Conservation (phyloP, 176 grass and related monocot species). For the Lolium multiflorum region DNA sequence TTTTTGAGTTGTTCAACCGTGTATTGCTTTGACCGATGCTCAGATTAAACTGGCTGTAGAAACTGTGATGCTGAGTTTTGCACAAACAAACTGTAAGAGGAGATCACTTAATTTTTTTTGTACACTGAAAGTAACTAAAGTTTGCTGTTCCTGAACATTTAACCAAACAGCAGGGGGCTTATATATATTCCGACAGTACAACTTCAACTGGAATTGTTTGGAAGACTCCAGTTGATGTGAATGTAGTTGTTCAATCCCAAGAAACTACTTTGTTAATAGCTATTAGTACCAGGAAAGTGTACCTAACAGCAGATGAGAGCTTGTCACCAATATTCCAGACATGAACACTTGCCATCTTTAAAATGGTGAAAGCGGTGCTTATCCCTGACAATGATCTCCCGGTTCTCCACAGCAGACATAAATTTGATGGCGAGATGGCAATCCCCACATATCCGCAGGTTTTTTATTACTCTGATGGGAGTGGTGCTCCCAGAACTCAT, state of each 20-base stretch:
- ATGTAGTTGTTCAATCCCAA: neutral
- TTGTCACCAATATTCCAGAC: constrained; percentile 64
- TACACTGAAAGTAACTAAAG: neutral
- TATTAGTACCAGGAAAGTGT: neutral
- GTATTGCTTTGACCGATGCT: no score
- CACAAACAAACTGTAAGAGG: no score
- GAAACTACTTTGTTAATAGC: neutral
- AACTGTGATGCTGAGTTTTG: no score
- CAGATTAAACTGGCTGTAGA: no score
- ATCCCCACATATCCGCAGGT: constrained; percentile 65
- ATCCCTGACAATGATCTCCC: constrained; percentile 71
- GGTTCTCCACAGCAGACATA: constrained; percentile 57
- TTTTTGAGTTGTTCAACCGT: no score
- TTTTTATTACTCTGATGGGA: constrained; percentile 71
- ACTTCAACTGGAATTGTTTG: no score
- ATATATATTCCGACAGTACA: constrained; percentile 10
- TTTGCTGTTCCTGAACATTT: constrained; percentile 72
- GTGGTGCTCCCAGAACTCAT: constrained; percentile 35
- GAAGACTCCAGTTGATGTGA: neutral
- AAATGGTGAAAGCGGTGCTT: constrained; percentile 76
- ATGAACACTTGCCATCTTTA: constrained; percentile 64
- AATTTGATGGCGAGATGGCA: constrained; percentile 79
- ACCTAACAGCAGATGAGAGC: neutral
- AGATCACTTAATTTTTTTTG: neutral
- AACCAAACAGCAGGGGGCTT: constrained; percentile 67